A percentile compares a stretch with the other conserved stretches of the same genome.
phyloP scores from a whole-genome alignment of 805 yeast species.

The Alloascoidea hylecoeti region DNA sequence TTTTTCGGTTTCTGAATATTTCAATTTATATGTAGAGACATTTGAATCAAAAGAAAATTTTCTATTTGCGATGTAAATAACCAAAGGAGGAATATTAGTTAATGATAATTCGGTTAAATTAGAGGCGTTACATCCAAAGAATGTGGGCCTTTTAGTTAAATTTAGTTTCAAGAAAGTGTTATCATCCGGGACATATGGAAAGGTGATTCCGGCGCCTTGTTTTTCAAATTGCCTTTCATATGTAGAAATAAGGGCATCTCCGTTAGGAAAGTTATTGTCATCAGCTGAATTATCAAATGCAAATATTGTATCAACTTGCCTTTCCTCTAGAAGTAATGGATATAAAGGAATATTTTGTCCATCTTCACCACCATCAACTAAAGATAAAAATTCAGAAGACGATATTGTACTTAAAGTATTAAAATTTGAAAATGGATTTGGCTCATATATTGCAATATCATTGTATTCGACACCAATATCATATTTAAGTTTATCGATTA shows the following conservation, averaged over 20 bases:
- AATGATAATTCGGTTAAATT: slow-evolving; percentile 12
- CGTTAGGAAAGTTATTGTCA: slow-evolving; percentile 57
- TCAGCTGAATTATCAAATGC: slow-evolving; percentile 64
- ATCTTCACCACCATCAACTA: slow-evolving; percentile 70
- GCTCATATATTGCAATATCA: not conserved
- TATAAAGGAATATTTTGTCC: slow-evolving; percentile 45
- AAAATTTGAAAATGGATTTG: not conserved
- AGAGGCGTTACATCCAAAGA: slow-evolving; percentile 71
- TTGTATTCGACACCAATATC: not conserved
- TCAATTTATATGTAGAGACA: slow-evolving; percentile 57
- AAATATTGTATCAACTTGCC: slow-evolving; percentile 48
- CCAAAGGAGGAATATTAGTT: slow-evolving; percentile 54
- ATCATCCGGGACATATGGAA: slow-evolving; percentile 71
- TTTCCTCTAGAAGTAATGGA: slow-evolving; percentile 44
- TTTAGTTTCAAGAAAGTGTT: slow-evolving; percentile 44
- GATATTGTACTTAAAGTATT: not conserved
- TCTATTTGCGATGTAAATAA: slow-evolving; percentile 66
- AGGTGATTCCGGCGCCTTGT: slow-evolving; percentile 44
- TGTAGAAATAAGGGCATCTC: slow-evolving; percentile 40
- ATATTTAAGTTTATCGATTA: too few species aligned
- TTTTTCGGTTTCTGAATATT: slow-evolving; percentile 44
- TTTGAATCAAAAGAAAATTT: slow-evolving; percentile 54
- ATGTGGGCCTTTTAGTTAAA: slow-evolving; percentile 55
- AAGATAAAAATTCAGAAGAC: slow-evolving; percentile 27
- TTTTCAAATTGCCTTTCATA: slow-evolving; percentile 41